A percentile compares a stretch with the other conserved stretches of the same genome.
Evolutionary conservation across 2,329 filamentous ascomycete species (phyloP).

Genomic region (Hypoxylon sp.): DNA sequence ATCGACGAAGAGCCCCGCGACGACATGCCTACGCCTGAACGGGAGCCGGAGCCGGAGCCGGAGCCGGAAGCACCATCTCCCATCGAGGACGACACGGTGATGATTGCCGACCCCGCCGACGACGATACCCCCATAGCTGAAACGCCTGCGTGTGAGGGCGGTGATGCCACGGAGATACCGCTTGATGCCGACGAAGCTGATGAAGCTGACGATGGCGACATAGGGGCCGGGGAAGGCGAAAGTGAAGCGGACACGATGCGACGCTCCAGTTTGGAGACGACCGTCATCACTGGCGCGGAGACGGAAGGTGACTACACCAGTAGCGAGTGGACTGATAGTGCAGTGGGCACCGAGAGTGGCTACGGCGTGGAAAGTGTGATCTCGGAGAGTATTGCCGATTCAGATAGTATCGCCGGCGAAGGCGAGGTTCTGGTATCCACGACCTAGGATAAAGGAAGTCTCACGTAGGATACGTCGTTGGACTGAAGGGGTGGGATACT

Average conservation of each 20-base stretch:
- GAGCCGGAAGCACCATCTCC: constrained; percentile 30
- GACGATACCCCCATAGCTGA: constrained; percentile 46
- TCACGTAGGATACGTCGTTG: background rate
- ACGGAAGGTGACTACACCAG: constrained; percentile 47
- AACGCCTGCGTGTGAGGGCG: constrained; percentile 49
- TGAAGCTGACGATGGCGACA: constrained; percentile 33
- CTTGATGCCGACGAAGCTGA: constrained; percentile 24
- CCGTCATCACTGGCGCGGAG: constrained; percentile 56
- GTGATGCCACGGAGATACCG: constrained; percentile 31
- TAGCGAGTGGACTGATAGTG: constrained; percentile 56
- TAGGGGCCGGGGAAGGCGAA: constrained; percentile 48
- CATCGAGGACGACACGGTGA: constrained; percentile 37
- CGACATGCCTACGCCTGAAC: constrained; percentile 30
- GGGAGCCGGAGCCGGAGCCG: constrained; percentile 26
- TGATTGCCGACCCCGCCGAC: constrained; percentile 47
- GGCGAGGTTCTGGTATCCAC: constrained; percentile 54
- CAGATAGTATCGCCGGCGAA: constrained; percentile 49
- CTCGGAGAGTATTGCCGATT: constrained; percentile 48
- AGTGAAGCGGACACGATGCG: constrained; percentile 66
- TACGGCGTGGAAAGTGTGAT: constrained; percentile 42
- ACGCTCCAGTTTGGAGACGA: constrained; percentile 61
- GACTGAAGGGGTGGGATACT: constrained; percentile 1
- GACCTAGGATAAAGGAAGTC: constrained; percentile 36
- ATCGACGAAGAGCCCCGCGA: constrained; percentile 68
- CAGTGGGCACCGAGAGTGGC: constrained; percentile 41